Evolutionary conservation across 768 basidiomycete species (phyloP).

Genomic region (Russula virescens): DNA sequence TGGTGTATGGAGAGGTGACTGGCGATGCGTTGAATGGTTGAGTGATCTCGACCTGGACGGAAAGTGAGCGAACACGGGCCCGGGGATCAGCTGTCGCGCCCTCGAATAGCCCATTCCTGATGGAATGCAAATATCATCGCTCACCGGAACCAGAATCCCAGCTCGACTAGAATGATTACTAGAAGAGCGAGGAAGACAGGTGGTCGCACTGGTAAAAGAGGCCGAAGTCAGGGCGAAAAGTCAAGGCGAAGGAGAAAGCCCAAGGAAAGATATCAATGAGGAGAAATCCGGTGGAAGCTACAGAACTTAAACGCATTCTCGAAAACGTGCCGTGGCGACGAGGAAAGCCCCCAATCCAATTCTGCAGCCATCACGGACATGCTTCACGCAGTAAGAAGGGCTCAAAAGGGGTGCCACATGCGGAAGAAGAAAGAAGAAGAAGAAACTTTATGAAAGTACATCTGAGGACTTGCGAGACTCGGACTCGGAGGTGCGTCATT

Average conservation of each 20-base stretch:
- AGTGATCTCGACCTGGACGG: too few relatives aligned
- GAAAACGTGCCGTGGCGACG: slow-evolving; percentile 15
- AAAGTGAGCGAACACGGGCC: slow-evolving; percentile 15
- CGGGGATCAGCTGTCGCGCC: slow-evolving; percentile 5
- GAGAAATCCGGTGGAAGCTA: slow-evolving; percentile 10
- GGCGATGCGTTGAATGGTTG: too few relatives aligned
- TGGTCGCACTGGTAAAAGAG: slow-evolving; percentile 37
- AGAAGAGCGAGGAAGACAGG: slow-evolving; percentile 27
- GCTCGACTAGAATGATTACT: slow-evolving; percentile 1
- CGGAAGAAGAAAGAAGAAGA: slow-evolving; percentile 22
- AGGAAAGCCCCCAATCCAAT: not conserved
- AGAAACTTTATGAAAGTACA: slow-evolving; percentile 23
- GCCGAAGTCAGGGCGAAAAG: slow-evolving; percentile 22
- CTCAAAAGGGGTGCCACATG: slow-evolving; percentile 3
- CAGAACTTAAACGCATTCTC: slow-evolving; percentile 14
- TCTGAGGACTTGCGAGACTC: slow-evolving; percentile 23
- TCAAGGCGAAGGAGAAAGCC: slow-evolving; percentile 27
- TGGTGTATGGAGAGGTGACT: too few relatives aligned
- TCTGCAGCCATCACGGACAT: not conserved
- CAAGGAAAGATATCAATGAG: slow-evolving; percentile 32
- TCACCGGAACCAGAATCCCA: slow-evolving; percentile 9
- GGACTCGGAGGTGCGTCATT: slow-evolving; percentile 21
- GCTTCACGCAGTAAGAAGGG: slow-evolving; percentile 1
- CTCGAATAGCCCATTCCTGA: slow-evolving; percentile 22
- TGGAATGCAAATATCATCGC: slow-evolving; percentile 12